These are phyloP conservation scores for Umbelopsis vinacea DNA, from an alignment of 192 early-diverging fungal genomes.

Conservation along the genomic window DNA sequence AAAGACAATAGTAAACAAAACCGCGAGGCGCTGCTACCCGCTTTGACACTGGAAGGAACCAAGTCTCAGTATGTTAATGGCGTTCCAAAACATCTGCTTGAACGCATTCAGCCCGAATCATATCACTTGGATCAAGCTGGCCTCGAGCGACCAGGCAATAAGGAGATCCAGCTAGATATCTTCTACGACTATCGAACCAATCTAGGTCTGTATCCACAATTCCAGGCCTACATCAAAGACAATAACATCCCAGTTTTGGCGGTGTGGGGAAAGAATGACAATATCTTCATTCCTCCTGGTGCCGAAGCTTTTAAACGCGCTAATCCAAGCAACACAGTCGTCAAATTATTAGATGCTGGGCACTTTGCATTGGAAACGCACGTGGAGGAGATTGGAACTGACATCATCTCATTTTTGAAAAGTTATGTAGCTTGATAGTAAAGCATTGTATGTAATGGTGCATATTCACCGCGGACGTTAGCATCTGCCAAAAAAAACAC, in stretches of 20 bases:
- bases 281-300: slow-evolving; percentile 14
- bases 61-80: slow-evolving; percentile 21
- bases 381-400: neutral
- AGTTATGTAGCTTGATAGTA: neutral
- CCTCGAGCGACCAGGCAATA: slow-evolving; percentile 20
- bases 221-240: neutral
- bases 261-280: slow-evolving; percentile 15
- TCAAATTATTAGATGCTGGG: neutral
- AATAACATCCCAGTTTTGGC: slow-evolving; percentile 4
- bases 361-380: slow-evolving; percentile 21
- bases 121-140: slow-evolving; percentile 23
- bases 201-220: slow-evolving; percentile 17
- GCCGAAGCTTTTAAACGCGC: slow-evolving; percentile 14
- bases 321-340: neutral
- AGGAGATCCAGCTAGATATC: slow-evolving; percentile 23
- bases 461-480: too few species aligned
- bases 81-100: neutral
- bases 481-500: too few species aligned
- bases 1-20: slow-evolving; percentile 13
- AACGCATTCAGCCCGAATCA: slow-evolving; percentile 15
- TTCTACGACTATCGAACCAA: slow-evolving; percentile 25
- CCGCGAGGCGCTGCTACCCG: slow-evolving; percentile 1
- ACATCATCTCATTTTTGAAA: slow-evolving; percentile 8
- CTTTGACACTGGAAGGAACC: neutral
- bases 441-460: neutral